A percentile compares a stretch with the other conserved stretches of the same genome.
These are phyloP conservation scores for Phytophthora uliginosa DNA, from an alignment of 352 stramenopile species.

Conservation along the genomic window DNA sequence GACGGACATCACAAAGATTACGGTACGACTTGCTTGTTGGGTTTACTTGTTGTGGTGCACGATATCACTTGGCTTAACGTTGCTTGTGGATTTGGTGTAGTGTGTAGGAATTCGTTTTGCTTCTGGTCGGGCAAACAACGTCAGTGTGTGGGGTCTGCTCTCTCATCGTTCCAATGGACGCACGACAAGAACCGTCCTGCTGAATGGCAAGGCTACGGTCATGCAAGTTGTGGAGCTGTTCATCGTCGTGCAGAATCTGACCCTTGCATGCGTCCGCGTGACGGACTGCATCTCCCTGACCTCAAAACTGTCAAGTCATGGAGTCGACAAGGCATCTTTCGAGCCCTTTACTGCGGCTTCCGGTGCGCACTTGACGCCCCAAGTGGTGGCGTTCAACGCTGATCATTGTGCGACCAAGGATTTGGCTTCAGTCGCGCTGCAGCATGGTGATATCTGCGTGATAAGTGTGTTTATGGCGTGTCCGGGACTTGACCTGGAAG, in stretches of 20 bases:
- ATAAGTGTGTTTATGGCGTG: slow-evolving; percentile 67
- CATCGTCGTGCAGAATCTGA: slow-evolving; percentile 65
- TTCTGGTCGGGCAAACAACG: slow-evolving; percentile 27
- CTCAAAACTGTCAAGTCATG: too few species aligned
- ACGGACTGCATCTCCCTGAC: slow-evolving; percentile 48
- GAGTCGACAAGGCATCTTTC: slow-evolving; percentile 22
- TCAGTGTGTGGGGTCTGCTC: slow-evolving; percentile 56
- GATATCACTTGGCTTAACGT: background rate
- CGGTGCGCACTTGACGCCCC: slow-evolving; percentile 52
- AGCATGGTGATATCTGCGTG: slow-evolving; percentile 58
- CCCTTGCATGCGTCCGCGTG: slow-evolving; percentile 30
- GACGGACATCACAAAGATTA: slow-evolving; percentile 36
- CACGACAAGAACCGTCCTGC: slow-evolving; percentile 62
- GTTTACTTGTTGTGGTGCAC: slow-evolving; percentile 4
- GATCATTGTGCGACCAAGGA: slow-evolving; percentile 31
- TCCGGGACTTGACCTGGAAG: slow-evolving; percentile 57
- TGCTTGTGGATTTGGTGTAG: slow-evolving; percentile 9
- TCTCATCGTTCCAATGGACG: slow-evolving; percentile 64
- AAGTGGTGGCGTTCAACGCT: slow-evolving; percentile 50
- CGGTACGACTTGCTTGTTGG: slow-evolving; percentile 29
- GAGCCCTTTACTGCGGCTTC: slow-evolving; percentile 46
- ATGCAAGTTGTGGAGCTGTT: slow-evolving; percentile 71
- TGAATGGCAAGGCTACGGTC: slow-evolving; percentile 51
- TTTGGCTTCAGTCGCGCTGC: slow-evolving; percentile 38
- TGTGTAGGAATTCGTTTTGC: slow-evolving; percentile 42